Evolutionary conservation across 805 yeast genomes (phyloP), one percentile per base, ranked within the genome.

Genomic region (Cyberlindnera bimundalis): DNA sequence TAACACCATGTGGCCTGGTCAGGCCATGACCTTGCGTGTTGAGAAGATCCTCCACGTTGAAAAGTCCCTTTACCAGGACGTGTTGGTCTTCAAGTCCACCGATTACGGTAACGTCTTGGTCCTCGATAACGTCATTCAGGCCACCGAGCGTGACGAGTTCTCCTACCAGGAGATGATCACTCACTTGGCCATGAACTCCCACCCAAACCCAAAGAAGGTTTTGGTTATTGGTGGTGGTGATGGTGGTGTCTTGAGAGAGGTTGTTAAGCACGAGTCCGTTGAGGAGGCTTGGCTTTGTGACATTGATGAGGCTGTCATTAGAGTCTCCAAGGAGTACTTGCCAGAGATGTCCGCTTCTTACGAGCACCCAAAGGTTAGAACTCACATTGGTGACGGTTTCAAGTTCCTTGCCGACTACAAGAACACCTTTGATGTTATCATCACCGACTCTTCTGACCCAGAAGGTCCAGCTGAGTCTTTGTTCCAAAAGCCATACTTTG

Each of bases 1-100:
- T 52, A 87, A 90, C 65, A 86, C 95, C 61, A 84, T 88, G 87
- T 91, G 96, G 95, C 98, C 99, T 23, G 99, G 99, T 51, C 96
- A 90, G 74, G 98, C 97, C 53, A 82, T 93, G 93, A 78, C 89
- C 38, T 73, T 91, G 54, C 77, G 81, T 50, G 98, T 91, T 43
- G 88, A 91, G 53, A 80, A 89, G 65, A 77, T 91, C 39, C 74
- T 91, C 51, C 89, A 85, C 67, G 84, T 77, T 47, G 96, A 84
- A 64, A 76, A 82, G 65, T 86, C 96, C 46, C 76, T 81, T 65
- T 91, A 84, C 67, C 99, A 91, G 71, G 98, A 91, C 60, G 90
- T 91, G 15, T 71, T 91, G 43, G 93, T 93, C 39, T 93, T 91
- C 72, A 86, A 90, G 68, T 84, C 95, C 37, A 81, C 96, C 42